phyloP scores from a whole-genome alignment of 1,284 basidiomycete species.

The Ganoderma leucocontextum region DNA sequence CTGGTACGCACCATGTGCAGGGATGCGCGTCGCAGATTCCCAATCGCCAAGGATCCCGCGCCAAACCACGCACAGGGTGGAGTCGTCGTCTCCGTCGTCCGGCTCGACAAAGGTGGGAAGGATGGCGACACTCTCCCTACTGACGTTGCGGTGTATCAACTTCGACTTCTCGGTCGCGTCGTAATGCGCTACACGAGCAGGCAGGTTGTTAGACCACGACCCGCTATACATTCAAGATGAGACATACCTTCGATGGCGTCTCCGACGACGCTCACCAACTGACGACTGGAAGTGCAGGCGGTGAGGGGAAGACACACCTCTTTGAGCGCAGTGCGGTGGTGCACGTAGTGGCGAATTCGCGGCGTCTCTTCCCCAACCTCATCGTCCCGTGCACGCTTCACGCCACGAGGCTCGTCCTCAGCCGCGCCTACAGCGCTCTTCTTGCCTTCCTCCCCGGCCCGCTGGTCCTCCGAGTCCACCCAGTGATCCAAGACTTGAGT shows the following conservation, averaged over 20 bases:
- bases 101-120: too few relatives aligned
- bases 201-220: neutral
- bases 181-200: neutral
- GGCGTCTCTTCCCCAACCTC: too few relatives aligned
- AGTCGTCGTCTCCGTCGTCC: neutral
- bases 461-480: neutral
- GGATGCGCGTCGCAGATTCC: neutral
- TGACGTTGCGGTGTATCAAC: constrained; percentile 11
- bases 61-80: neutral
- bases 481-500: constrained; percentile 1
- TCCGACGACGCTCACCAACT: constrained; percentile 1
- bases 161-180: neutral
- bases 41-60: neutral
- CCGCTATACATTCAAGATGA: too few relatives aligned
- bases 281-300: neutral
- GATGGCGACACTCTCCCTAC: neutral
- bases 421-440: too few relatives aligned
- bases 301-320: constrained; percentile 7
- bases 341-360: too few relatives aligned
- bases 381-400: too few relatives aligned
- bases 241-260: constrained; percentile 7
- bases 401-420: too few relatives aligned
- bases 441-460: neutral
- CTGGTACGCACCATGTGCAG: neutral
- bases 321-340: too few relatives aligned